phyloP scores from a whole-genome alignment of 352 stramenopile genomes.

The Thalassiosira mediterranea region DNA sequence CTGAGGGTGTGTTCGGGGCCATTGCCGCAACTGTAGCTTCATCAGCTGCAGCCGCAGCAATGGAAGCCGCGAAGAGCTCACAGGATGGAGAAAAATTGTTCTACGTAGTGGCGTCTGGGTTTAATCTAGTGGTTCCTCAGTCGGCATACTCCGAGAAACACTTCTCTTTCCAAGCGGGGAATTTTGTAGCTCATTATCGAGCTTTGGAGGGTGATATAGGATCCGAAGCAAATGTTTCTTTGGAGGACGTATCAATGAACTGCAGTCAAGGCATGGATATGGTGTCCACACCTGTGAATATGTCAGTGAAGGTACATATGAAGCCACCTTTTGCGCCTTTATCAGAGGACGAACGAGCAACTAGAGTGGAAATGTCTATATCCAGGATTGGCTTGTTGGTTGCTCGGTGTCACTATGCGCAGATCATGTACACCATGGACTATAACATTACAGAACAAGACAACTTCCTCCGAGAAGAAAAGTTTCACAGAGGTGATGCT shows the following conservation, averaged over 20 bases:
- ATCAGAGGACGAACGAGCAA: conserved; percentile 80
- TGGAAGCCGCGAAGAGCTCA: conserved; percentile 69
- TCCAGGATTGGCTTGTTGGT: conserved; percentile 69
- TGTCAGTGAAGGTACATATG: conserved; percentile 64
- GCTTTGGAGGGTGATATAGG: conserved; percentile 64
- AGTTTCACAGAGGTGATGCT: conserved; percentile 7
- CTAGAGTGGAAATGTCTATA: conserved; percentile 71
- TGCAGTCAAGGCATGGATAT: conserved; percentile 60
- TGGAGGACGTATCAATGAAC: conserved; percentile 72
- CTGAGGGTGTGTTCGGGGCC: conserved; percentile 78
- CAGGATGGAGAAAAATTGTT: conserved; percentile 69
- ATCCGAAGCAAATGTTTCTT: conserved; percentile 54
- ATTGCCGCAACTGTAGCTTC: conserved; percentile 72
- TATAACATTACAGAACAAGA: conserved; percentile 74
- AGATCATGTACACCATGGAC: conserved; percentile 77
- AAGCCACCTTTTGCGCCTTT: conserved; percentile 57
- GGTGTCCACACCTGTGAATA: conserved; percentile 66
- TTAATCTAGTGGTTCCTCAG: conserved; percentile 80
- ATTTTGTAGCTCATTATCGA: conserved; percentile 68
- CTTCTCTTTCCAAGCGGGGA: conserved; percentile 67
- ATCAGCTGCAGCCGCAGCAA: conserved; percentile 71
- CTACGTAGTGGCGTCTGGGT: conserved; percentile 70
- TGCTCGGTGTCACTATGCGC: conserved; percentile 72
- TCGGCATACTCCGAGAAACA: conserved; percentile 67
- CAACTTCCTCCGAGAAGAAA: conserved; percentile 59